Evolutionary conservation across 2,329 filamentous ascomycete species (phyloP), one percentile per base, ranked within the genome.

Genomic region (Penicillium nordicum): DNA sequence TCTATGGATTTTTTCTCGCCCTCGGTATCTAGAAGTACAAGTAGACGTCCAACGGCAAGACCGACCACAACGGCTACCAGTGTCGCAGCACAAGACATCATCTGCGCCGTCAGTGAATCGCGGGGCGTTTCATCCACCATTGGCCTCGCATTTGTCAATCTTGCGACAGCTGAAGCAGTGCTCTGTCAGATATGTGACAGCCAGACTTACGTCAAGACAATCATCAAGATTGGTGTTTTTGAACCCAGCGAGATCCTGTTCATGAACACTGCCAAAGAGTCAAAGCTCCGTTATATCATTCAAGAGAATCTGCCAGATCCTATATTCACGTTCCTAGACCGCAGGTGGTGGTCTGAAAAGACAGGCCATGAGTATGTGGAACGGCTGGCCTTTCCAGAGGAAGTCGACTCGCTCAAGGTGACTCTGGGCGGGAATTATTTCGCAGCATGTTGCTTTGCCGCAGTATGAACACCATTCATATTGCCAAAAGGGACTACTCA

Each of bases 171-270:
- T 38, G 91, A 96, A 74, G 89, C 86, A 16, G 85, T 92, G 29
- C 81, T 97, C 38, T 95, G 90, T 68, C 91, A 97, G 68, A 93
- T 97, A 61, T 92, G 88, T 68, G 93, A 97, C 72, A 95, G 88
- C 55, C 92, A 96, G 70, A 95, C 92, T 34, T 97, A 96, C 70
- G 87, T 92, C 55, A 88, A 87, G 68, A 96, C 92, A 0, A 80
- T 96, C 30, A 90, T 96, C 73, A 96, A 97, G 70, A 81, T 97
- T 34, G 84, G 84, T 50, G 85, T 96, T 25, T 89, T 90, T 64
- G 84, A 88, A 25, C 92, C 93, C 0, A 88, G 87, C 2, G 85
- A 88, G 61, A 89, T 97, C 48, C 76, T 97, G 1, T 87, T 96
- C 63, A 86, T 91, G 67, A 83, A 83, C 5, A 88, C 88, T 2